Evolutionary conservation across 1,139 yeast genomes (phyloP).

Genomic region (Yamadazyma siamensis): DNA sequence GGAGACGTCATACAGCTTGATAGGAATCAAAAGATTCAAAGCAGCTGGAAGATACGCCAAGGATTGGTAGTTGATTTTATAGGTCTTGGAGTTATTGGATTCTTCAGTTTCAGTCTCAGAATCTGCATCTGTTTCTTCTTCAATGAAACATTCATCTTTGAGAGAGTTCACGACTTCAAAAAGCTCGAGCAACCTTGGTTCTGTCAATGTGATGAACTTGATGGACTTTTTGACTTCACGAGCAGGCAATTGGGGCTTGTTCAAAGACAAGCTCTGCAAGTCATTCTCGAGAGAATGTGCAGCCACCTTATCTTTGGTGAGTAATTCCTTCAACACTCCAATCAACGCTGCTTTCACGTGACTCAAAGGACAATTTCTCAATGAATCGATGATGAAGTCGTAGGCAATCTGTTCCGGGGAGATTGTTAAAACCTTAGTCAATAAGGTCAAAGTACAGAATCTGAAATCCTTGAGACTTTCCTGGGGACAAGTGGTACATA

Average conservation of each 20-base stretch:
- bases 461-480: slow-evolving; percentile 17
- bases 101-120: slow-evolving; percentile 13
- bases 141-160: slow-evolving; percentile 28
- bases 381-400: slow-evolving; percentile 60
- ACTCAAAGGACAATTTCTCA: slow-evolving; percentile 66
- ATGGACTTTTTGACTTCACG: slow-evolving; percentile 11
- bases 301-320: slow-evolving; percentile 23
- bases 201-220: slow-evolving; percentile 36
- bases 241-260: slow-evolving; percentile 19
- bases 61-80: slow-evolving; percentile 20
- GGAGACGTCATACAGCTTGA: slow-evolving; percentile 25
- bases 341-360: slow-evolving; percentile 57
- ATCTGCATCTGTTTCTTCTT: slow-evolving; percentile 7
- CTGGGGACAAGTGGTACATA: slow-evolving; percentile 16
- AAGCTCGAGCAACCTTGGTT: slow-evolving; percentile 36
- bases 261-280: slow-evolving; percentile 7
- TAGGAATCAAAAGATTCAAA: slow-evolving; percentile 51
- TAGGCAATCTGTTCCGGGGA: slow-evolving; percentile 57
- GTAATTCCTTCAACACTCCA: slow-evolving; percentile 64
- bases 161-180: slow-evolving; percentile 34
- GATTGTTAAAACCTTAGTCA: slow-evolving; percentile 53
- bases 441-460: slow-evolving; percentile 41
- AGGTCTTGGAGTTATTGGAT: slow-evolving; percentile 4
- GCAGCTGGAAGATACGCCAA: slow-evolving; percentile 49
- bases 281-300: slow-evolving; percentile 6